Evolutionary conservation across 306 rosid genomes (phyloP).

Genomic region (Senna tora): DNA sequence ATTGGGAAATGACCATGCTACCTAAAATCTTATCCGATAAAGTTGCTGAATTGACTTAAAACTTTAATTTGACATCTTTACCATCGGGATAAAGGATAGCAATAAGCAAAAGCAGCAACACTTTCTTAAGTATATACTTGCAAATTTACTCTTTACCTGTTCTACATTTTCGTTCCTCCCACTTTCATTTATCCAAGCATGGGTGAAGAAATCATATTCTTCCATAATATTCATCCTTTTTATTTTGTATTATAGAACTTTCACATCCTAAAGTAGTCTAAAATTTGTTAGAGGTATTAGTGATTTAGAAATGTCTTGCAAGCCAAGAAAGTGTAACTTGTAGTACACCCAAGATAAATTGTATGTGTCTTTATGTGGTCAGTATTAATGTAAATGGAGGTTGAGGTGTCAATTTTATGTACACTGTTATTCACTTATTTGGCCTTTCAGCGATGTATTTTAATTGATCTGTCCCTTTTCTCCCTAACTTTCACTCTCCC

Average conservation of each 20-base stretch:
- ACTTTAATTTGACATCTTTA: background rate
- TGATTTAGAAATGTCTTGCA: background rate
- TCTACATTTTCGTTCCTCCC: background rate
- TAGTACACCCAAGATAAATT: background rate
- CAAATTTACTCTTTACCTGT: too few relatives aligned
- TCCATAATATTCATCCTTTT: background rate
- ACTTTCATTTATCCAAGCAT: background rate
- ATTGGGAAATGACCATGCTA: too few relatives aligned
- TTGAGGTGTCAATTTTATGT: background rate
- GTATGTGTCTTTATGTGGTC: background rate
- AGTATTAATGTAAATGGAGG: background rate
- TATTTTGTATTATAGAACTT: background rate
- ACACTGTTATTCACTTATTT: background rate
- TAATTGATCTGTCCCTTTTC: too few relatives aligned
- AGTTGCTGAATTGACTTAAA: background rate
- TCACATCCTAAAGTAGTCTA: too few relatives aligned
- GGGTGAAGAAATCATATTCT: too few relatives aligned
- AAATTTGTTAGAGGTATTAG: background rate
- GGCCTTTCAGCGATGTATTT: background rate
- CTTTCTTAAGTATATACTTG: too few relatives aligned
- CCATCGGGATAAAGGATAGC: background rate
- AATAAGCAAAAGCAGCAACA: too few relatives aligned
- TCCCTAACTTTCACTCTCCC: background rate
- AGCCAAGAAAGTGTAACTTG: background rate
- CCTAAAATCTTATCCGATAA: too few relatives aligned